These are phyloP conservation scores for Platismatia glauca DNA, from an alignment of 495 filamentous ascomycete genomes.

Conservation along the genomic window DNA sequence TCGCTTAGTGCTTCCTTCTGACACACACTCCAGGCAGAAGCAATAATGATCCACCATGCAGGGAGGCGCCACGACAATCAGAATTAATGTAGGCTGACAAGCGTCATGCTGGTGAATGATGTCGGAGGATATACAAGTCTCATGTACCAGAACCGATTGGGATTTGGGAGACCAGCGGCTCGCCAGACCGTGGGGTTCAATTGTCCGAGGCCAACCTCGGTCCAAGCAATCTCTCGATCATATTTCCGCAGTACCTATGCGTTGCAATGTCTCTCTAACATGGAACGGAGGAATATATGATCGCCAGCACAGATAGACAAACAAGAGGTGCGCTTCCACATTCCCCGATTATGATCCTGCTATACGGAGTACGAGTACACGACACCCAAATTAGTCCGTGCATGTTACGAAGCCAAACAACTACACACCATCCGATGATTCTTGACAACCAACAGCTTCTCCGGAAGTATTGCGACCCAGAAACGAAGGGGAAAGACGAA, in stretches of 20 bases:
- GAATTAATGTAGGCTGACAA: slow-evolving; percentile 1
- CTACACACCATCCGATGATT: background rate
- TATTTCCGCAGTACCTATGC: background rate
- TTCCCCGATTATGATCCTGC: background rate
- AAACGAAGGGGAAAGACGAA: background rate
- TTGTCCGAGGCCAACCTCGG: background rate
- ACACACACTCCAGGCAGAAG: background rate
- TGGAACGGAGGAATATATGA: background rate
- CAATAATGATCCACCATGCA: background rate
- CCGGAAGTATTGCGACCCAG: background rate
- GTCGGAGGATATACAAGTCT: background rate
- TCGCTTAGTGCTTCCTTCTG: slow-evolving; percentile 5
- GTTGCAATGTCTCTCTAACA: background rate
- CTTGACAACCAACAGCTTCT: background rate
- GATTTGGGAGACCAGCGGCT: background rate
- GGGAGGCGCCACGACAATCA: background rate
- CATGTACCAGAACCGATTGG: background rate
- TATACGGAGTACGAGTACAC: background rate
- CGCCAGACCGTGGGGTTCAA: background rate
- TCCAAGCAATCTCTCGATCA: background rate
- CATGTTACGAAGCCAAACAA: background rate
- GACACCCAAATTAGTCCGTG: background rate
- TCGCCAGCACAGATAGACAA: background rate
- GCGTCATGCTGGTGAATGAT: slow-evolving; percentile 4
- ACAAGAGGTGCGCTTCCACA: slow-evolving; percentile 13